Base-by-base conservation (phyloP, 257 asterid species). In the Rhazya stricta region DNA sequence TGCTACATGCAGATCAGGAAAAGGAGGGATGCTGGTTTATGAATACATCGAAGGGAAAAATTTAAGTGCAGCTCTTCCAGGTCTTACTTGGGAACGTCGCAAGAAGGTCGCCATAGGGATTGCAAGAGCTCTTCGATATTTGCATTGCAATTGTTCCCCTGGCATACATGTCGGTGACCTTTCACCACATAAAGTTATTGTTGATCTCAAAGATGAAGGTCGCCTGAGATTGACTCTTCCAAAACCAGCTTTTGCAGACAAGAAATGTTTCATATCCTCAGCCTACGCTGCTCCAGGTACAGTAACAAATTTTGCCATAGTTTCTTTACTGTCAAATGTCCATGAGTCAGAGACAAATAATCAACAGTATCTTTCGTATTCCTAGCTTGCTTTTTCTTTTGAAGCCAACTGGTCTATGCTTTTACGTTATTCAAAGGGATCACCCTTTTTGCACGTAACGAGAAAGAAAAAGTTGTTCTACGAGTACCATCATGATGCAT, bases 271-370 rank as follows among this genome's bases (percentile, higher is more conserved):
- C 84, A 45, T 56, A 68, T 83, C 92, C 46, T 79, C 88, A 11
- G 84, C 91, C 80, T 78, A 81, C 69, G 78, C 72, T 75, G 88
- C 87, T 71, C 93, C 90, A 81, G 97, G 97, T 93, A 88, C 75
- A n/a, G n/a, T 41, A 16, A 6, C 5, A 27, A 45, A 32, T 30
- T 60, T 29, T 12, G 21, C 37, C 18, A 60, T 60, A 11, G 12
- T 56, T 6, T 39, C 43, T 4, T 6, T 39, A 39, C 43, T 39
- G 43, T 39, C 43, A 39, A 39, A 39, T 39, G 43, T 39, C 43
- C 43, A 39, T 39, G 7, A 39, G 7, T 39, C 43, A 15, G 21
- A 3, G 54, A 48, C 54, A 48, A 13, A 48, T 16, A 12, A 48
- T 48, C 54, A 48, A 48, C 54, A 48, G 54, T 48, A 48, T 48